These are phyloP conservation scores for Suhomyces emberorum DNA, from an alignment of 805 yeast species.

Conservation along the genomic window DNA sequence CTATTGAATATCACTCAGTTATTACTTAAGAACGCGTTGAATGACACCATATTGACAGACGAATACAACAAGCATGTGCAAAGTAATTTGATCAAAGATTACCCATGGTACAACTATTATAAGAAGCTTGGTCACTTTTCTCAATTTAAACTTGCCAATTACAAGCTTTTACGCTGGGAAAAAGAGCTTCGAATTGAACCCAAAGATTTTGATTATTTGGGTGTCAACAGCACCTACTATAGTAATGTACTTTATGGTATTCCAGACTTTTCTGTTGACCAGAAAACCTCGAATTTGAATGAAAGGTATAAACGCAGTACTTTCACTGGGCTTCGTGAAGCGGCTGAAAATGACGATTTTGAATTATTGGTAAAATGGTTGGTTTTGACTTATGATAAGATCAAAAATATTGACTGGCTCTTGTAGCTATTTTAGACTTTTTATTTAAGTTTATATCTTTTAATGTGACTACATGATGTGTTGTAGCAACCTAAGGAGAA, in stretches of 20 bases:
- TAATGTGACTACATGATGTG: no score
- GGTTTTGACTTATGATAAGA: constrained; percentile 22
- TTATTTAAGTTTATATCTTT: no score
- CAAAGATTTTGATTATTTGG: constrained; percentile 18
- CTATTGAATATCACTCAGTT: constrained; percentile 12
- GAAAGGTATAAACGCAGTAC: constrained; percentile 13
- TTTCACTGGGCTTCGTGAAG: constrained; percentile 19
- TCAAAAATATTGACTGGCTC: constrained; percentile 9
- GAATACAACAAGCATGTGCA: constrained; percentile 45
- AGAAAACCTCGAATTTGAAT: constrained; percentile 4
- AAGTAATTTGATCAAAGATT: constrained; percentile 54
- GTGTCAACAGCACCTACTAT: constrained; percentile 10
- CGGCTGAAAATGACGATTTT: constrained; percentile 20
- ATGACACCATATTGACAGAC: constrained; percentile 46
- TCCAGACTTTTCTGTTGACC: constrained; percentile 12
- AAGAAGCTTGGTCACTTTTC: constrained; percentile 60
- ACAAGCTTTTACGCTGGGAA: constrained; percentile 44
- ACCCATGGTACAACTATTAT: constrained; percentile 70
- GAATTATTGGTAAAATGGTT: constrained; percentile 23
- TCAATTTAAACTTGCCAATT: constrained; percentile 52
- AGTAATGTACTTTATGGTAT: constrained; percentile 22
- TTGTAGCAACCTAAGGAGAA: no score
- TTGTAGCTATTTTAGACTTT: background rate
- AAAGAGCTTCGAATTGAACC: constrained; percentile 20
- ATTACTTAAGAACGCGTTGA: constrained; percentile 12